Evolutionary conservation across 1,284 basidiomycete species (phyloP), one percentile per base, ranked within the genome.

Genomic region (Malassezia equina): DNA sequence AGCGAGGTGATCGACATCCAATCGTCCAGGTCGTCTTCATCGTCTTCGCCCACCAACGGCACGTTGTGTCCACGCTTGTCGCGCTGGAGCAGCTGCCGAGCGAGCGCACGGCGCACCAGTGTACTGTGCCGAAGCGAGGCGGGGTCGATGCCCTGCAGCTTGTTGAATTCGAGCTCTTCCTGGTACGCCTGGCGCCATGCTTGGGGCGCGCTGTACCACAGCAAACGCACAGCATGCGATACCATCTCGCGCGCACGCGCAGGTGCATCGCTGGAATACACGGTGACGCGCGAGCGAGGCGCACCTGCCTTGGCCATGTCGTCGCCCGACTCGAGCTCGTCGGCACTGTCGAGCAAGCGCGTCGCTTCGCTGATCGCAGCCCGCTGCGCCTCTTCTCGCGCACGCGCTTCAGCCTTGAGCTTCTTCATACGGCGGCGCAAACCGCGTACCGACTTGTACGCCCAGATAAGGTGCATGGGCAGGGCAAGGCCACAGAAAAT

Each of bases 401-500:
- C 55, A 5, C 55, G 60, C 8, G 60, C 62, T 39, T 64, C 67
- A 25, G 63, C 55, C 46, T 57, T 62, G 27, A 65, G 61, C 61
- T 69, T 73, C 50, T 52, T 42, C 65, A 69, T 67, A n/a, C 71
- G 58, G 8, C 67, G 60, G 13, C 61, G 62, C 9, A 73, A 58
- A 27, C 65, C 64, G 47, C 63, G 62, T 32, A 73, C 60, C 47
- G 65, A 66, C 59, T 74, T 74, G 64, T 68, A 71, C 4, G 67
- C 68, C 71, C 71, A 74, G 52, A 66, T 67, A 4, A 69, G 47
- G 46, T 74, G 71, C 71, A 74, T 74, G 2, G 71, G 71, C 25
- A 68, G 66, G n/a, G 70, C 66, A 7, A 55, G 55, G 1, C 60
- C 32, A 2, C 63, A 44, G 47, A 60, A 64, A 47, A 66, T 53